These are phyloP conservation scores for Colletotrichum eremochloae DNA, from an alignment of 2,329 filamentous ascomycete genomes.

Conservation along the genomic window DNA sequence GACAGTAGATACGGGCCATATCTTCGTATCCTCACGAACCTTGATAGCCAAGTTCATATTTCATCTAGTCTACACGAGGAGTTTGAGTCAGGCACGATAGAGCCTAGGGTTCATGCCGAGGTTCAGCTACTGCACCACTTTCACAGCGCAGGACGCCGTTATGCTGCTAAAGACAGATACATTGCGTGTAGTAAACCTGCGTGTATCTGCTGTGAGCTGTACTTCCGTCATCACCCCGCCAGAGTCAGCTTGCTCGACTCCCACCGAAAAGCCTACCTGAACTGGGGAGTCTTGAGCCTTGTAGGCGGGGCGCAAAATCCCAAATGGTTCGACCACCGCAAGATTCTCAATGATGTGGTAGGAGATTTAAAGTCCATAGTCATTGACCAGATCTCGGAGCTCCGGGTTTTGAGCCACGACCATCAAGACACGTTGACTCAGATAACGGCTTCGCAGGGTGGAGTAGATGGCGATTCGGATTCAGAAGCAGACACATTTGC, in stretches of 20 bases:
- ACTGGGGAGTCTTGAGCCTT: conserved; percentile 52
- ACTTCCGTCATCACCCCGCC: conserved; percentile 57
- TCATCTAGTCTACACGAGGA: conserved; percentile 44
- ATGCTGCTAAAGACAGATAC: conserved; percentile 57
- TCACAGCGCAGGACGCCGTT: conserved; percentile 48
- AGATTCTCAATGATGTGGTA: conserved; percentile 17
- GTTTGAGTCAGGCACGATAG: conserved; percentile 45
- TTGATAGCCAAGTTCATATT: conserved; percentile 49
- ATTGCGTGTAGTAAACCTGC: conserved; percentile 66
- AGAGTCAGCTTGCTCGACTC: conserved; percentile 49
- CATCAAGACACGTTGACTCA: conserved; percentile 18
- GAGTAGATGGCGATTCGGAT: background rate
- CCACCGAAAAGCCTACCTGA: conserved; percentile 56
- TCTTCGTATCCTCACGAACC: conserved; percentile 38
- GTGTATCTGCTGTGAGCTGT: conserved; percentile 63
- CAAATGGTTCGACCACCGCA: background rate
- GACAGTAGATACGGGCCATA: conserved; percentile 40
- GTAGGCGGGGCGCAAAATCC: background rate
- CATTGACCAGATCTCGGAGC: background rate
- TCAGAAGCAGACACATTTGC: background rate
- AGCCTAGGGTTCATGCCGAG: conserved; percentile 59
- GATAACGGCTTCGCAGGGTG: background rate
- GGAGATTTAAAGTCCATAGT: conserved; percentile 13
- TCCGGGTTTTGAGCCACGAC: background rate
- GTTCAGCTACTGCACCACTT: conserved; percentile 63